A percentile compares a stretch with the other conserved stretches of the same genome.
Conservation (phyloP, 495 filamentous ascomycete species). For the Penicillium odoratum region DNA sequence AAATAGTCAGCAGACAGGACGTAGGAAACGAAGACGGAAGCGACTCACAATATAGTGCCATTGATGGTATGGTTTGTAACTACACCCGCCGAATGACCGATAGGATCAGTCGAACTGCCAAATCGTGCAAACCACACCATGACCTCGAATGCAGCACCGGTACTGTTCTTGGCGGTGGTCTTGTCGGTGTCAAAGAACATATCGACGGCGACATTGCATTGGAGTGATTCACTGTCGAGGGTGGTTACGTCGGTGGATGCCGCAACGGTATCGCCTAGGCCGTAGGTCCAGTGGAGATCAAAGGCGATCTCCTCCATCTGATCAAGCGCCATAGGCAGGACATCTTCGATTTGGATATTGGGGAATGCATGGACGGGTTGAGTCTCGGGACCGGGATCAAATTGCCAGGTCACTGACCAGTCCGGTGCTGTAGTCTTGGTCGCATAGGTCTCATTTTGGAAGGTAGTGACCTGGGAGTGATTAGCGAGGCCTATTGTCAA, state of each 20-base stretch:
- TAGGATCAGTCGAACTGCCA: slow-evolving; percentile 25
- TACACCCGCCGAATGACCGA: slow-evolving; percentile 19
- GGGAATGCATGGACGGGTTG: slow-evolving; percentile 42
- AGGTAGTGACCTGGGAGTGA: slow-evolving; percentile 31
- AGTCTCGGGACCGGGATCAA: slow-evolving; percentile 17
- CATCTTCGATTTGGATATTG: slow-evolving; percentile 31
- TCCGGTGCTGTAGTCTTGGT: slow-evolving; percentile 32
- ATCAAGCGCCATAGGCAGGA: slow-evolving; percentile 25
- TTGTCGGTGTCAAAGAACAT: slow-evolving; percentile 44
- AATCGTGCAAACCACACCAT: slow-evolving; percentile 45
- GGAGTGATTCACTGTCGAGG: slow-evolving; percentile 23
- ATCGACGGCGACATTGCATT: slow-evolving; percentile 47
- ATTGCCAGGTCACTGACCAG: slow-evolving; percentile 42
- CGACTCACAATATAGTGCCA: slow-evolving; percentile 36
- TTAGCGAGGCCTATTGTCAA: slow-evolving; percentile 4
- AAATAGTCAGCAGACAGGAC: background rate
- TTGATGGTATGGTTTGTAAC: slow-evolving; percentile 22
- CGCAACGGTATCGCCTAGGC: slow-evolving; percentile 23
- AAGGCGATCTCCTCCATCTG: slow-evolving; percentile 24
- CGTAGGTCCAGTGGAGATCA: slow-evolving; percentile 39
- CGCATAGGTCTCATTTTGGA: slow-evolving; percentile 36
- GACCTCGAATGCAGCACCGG: slow-evolving; percentile 40
- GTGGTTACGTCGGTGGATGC: slow-evolving; percentile 10
- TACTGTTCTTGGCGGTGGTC: slow-evolving; percentile 25
- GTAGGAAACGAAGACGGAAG: background rate